Evolutionary conservation across 768 basidiomycete species (phyloP), one percentile per base, ranked within the genome.

Genomic region (Boletus barrowsii): DNA sequence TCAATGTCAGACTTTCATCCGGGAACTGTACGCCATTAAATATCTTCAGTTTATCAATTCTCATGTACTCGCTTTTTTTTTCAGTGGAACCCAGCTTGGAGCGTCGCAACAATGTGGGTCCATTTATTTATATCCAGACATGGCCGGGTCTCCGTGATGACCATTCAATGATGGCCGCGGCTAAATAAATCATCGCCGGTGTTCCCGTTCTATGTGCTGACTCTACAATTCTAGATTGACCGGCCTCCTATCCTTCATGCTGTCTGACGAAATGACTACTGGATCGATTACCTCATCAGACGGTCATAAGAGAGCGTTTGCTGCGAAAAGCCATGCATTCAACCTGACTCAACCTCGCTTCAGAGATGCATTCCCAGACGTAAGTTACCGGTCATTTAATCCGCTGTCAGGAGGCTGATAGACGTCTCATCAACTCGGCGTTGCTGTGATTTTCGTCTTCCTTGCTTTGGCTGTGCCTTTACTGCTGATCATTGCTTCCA

Each of bases 1-100:
- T 96, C 93, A 22, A 97, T 98, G 93, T 93, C 92, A 4, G 92
- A 94, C 71, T 94, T 93, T 66, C 93, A 94, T 65, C 91, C 93
- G 0, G 91, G 90, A 57, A 82, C 89, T 13, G 90, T 92, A 62
- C 68, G 88, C 81, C 5, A 10, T 36, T 39, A 33, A 49, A 3
- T 46, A 15, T 41, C n/a, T 17, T 17, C 14, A 39, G 5, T 18
- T 1, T 18, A 24, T 32, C 48, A 37, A 4, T 22, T 7, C 53
- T 62, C 17, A 68, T 30, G 6, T 37, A 9, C 24, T 36, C 37
- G 9, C n/a, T 39, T 9, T 39, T 45, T 53, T 11, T 44, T 43
- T 6, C 56, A 93, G 89, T 94, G 93, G 93, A 94, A 94, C 70
- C 93, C 93, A 7, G 90, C 93, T 2, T 96, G 93, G 93, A 92